A percentile compares a stretch with the other conserved stretches of the same genome.
phyloP scores from a whole-genome alignment of 2,329 filamentous ascomycete species.

The Xylariales sp. region DNA sequence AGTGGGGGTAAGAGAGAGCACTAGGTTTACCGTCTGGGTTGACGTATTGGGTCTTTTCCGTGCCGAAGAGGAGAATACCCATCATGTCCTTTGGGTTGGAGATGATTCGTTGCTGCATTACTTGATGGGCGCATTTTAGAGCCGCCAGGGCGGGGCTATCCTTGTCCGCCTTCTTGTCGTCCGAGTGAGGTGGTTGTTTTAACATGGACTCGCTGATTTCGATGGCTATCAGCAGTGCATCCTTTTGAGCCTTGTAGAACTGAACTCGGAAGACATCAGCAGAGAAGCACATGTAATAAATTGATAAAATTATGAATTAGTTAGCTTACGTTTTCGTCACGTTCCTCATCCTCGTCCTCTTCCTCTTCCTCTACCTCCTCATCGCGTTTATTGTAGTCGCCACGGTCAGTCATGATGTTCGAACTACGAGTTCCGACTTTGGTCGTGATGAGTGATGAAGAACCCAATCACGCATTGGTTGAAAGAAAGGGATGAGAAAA shows the following conservation, averaged over 20 bases:
- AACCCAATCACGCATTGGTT: too few species aligned
- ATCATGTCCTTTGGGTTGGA: conserved; percentile 97
- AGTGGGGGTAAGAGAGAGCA: conserved; percentile 74
- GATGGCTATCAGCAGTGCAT: conserved; percentile 97
- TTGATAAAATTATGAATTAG: not conserved
- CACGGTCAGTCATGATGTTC: conserved; percentile 7
- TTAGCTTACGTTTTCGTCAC: conserved; percentile 57
- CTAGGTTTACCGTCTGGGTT: conserved; percentile 56
- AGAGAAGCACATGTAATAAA: not conserved
- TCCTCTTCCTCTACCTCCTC: conserved; percentile 63
- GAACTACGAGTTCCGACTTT: too few species aligned
- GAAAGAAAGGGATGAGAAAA: too few species aligned
- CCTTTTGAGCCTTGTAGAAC: conserved; percentile 89
- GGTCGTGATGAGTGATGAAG: too few species aligned
- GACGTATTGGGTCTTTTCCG: conserved; percentile 75
- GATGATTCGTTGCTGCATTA: conserved; percentile 99
- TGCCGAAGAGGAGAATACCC: conserved; percentile 88
- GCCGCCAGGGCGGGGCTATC: conserved; percentile 80
- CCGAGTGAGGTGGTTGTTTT: conserved; percentile 54
- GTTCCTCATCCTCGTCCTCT: conserved; percentile 61
- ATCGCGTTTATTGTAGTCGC: conserved; percentile 43
- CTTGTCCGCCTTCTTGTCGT: conserved; percentile 70
- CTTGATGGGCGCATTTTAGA: conserved; percentile 85
- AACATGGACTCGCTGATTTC: conserved; percentile 90
- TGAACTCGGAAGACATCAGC: conserved; percentile 26